Evolutionary conservation across 2,329 filamentous ascomycete species (phyloP), one percentile per base, ranked within the genome.

Genomic region (Aspergillus nomiae): DNA sequence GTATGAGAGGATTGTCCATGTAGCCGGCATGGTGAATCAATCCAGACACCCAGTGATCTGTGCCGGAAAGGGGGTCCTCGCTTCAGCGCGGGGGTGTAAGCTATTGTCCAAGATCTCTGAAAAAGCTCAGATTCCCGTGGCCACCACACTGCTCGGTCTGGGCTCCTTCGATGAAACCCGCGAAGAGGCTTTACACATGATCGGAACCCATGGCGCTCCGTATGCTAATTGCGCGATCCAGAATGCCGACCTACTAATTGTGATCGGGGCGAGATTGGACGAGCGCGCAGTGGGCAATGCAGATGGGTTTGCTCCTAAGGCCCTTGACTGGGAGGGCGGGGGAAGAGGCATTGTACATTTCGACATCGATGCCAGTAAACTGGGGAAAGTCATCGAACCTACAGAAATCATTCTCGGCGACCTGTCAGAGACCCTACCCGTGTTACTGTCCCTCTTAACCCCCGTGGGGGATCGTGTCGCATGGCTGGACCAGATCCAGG

Each of bases 91-190:
- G 11, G 56, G 56, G 14, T 46, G 41, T n/a, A 24, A 9, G 26
- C 32, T 50, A 30, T 24, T 58, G 19, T 50, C 56, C 9, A 58
- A 38, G 14, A 36, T 58, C n/a, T 21, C 56, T 4, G 9, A 24
- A 12, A 58, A 58, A n/a, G 56, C 56, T n/a, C 56, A 48, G 21
- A 58, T 58, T n/a, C 56, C 56, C n/a, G 56, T 58, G 9, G 56
- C 56, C 3, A 58, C 56, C 12, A 58, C 56, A 2, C 24, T 58
- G 12, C 56, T 50, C 12, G 56, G 56, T 4, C 43, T 58, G 30
- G 56, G 56, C 2, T 34, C 41, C 26, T 58, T 48, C 34, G 56
- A 58, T n/a, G 56, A 58, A 36, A 58, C 45, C 12, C 56, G 56
- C 38, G 43, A 58, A 19, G 45, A 58, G 41, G 43, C 56, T 0